Conservation (phyloP, 192 early-diverging fungal genomes). For the Podila verticillata region DNA sequence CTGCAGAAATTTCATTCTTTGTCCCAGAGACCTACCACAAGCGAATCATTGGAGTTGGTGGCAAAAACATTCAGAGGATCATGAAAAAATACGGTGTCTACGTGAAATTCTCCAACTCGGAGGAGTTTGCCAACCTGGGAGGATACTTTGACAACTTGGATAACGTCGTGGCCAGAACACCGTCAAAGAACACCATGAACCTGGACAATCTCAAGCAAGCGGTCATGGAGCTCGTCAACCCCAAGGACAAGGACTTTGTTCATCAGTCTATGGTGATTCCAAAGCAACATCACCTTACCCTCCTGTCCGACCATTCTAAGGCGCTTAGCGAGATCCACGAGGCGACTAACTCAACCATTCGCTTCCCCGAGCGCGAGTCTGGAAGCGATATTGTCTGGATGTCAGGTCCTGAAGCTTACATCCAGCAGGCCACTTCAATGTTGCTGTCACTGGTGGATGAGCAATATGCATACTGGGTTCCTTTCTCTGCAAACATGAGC, state of each 20-base stretch:
- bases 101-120: conserved; percentile 87
- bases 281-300: conserved; percentile 62
- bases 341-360: conserved; percentile 62
- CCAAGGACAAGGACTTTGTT: conserved; percentile 63
- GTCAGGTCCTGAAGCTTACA: conserved; percentile 66
- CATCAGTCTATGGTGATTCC: conserved; percentile 63
- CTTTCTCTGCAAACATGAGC: conserved; percentile 51
- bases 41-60: conserved; percentile 88
- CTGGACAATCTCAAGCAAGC: conserved; percentile 71
- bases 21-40: conserved; percentile 87
- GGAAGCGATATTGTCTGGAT: conserved; percentile 67
- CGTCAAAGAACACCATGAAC: conserved; percentile 80
- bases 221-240: conserved; percentile 65
- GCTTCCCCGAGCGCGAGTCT: conserved; percentile 73
- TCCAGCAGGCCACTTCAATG: conserved; percentile 63
- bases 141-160: conserved; percentile 86
- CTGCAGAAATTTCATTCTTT: conserved; percentile 86
- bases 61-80: conserved; percentile 89
- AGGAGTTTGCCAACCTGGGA: conserved; percentile 79
- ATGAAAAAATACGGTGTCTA: conserved; percentile 92
- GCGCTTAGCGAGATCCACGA: conserved; percentile 66
- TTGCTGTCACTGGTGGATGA: conserved; percentile 68
- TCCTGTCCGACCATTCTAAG: conserved; percentile 59
- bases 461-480: conserved; percentile 61
- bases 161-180: conserved; percentile 87